Percentiles rank a stretch among this genome's conserved stretches.
Conservation (phyloP, 306 rosid species). For the Notholithocarpus densiflorus region DNA sequence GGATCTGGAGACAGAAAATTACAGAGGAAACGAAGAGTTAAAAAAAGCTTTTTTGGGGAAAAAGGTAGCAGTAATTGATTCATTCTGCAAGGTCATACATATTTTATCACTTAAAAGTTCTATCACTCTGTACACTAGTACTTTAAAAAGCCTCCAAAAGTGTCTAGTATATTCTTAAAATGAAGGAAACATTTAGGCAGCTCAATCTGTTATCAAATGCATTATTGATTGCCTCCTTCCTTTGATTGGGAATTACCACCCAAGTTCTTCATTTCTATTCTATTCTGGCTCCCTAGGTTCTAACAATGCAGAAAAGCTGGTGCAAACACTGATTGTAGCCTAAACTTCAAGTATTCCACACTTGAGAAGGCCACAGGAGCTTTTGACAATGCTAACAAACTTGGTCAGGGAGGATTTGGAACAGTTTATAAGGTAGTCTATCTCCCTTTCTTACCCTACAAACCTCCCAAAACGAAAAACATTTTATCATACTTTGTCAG, state of each 20-base stretch:
- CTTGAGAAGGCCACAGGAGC: constrained; percentile 80
- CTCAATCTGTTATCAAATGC: too few relatives aligned
- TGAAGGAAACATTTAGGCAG: too few relatives aligned
- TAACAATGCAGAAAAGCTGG: constrained; percentile 59
- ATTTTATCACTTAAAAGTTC: too few relatives aligned
- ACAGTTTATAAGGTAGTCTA: constrained; percentile 75
- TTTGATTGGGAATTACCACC: too few relatives aligned
- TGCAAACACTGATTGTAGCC: constrained; percentile 66
- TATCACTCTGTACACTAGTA: neutral
- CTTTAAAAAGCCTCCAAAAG: neutral
- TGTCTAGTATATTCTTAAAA: too few relatives aligned
- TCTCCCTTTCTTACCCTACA: constrained; percentile 11
- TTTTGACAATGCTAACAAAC: constrained; percentile 59
- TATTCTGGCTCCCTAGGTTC: constrained; percentile 43
- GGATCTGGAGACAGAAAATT: constrained; percentile 56
- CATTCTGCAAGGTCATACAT: neutral
- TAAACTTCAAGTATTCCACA: constrained; percentile 84
- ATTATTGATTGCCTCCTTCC: too few relatives aligned
- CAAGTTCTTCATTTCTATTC: too few relatives aligned
- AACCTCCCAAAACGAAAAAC: neutral
- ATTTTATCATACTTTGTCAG: neutral
- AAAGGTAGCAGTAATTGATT: neutral
- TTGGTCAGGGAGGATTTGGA: constrained; percentile 96
- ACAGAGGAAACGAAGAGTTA: constrained; percentile 82
- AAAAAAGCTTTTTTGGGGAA: neutral